Evolutionary conservation across 352 stramenopile species (phyloP).

Genomic region (Pythium vanterpoolii): DNA sequence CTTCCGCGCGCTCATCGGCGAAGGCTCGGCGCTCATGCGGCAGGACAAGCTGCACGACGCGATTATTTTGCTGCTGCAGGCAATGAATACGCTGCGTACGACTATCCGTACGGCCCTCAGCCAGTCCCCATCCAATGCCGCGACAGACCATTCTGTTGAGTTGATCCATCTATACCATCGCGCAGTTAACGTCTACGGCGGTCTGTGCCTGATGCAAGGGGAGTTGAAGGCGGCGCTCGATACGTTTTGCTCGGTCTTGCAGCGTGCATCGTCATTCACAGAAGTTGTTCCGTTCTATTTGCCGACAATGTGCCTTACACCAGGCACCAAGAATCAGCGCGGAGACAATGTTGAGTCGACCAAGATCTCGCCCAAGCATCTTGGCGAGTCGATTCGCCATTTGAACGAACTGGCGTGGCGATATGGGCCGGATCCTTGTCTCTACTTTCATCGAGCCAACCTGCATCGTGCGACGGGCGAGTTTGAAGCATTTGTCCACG

Average conservation of each 20-base stretch:
- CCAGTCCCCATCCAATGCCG: neutral
- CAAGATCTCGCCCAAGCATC: conserved; percentile 40
- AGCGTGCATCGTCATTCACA: conserved; percentile 12
- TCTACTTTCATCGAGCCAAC: conserved; percentile 63
- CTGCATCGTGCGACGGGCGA: conserved; percentile 44
- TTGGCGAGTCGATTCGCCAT: conserved; percentile 43
- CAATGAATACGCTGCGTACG: conserved; percentile 32
- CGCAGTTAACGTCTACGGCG: conserved; percentile 42
- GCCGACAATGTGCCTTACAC: conserved; percentile 40
- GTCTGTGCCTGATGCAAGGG: conserved; percentile 46
- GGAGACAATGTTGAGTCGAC: conserved; percentile 46
- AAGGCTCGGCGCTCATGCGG: conserved; percentile 37
- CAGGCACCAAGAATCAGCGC: conserved; percentile 33
- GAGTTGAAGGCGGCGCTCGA: conserved; percentile 49
- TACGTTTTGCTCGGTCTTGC: conserved; percentile 35
- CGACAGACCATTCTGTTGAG: conserved; percentile 11
- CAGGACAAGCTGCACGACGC: conserved; percentile 43
- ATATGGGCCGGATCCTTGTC: conserved; percentile 48
- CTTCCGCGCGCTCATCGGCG: conserved; percentile 43
- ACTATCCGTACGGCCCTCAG: conserved; percentile 19
- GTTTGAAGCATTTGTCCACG: conserved; percentile 37
- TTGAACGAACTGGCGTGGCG: conserved; percentile 52
- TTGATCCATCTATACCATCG: conserved; percentile 36
- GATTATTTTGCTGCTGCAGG: conserved; percentile 34
- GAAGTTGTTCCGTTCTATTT: conserved; percentile 27